These are phyloP conservation scores for Cladosporium sp. DNA, from an alignment of 2,329 filamentous ascomycete species.

Conservation along the genomic window DNA sequence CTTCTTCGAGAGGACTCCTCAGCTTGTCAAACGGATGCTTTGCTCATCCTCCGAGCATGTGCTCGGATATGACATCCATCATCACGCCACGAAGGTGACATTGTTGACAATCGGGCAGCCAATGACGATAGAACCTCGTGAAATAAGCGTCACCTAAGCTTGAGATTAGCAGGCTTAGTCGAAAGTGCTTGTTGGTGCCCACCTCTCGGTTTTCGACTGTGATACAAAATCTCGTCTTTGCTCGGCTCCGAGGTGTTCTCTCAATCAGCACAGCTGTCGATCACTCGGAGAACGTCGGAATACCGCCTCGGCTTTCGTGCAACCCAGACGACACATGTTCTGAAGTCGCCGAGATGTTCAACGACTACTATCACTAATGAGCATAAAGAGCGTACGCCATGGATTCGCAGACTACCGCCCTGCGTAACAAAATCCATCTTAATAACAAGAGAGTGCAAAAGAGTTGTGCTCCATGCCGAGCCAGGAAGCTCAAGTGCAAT, in stretches of 20 bases:
- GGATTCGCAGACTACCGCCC: background rate
- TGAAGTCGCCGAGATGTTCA: background rate
- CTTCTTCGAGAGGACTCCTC: background rate
- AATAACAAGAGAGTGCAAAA: background rate
- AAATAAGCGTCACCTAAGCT: background rate
- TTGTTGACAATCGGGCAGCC: too few species aligned
- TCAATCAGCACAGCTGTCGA: background rate
- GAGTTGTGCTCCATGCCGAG: background rate
- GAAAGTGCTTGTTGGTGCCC: background rate
- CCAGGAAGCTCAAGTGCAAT: background rate
- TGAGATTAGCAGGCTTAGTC: background rate
- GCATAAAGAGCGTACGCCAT: background rate
- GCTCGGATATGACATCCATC: background rate
- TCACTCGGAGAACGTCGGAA: background rate
- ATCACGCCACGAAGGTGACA: too few species aligned
- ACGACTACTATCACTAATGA: background rate
- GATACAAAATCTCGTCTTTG: background rate
- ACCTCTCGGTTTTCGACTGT: too few species aligned
- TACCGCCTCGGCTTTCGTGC: background rate
- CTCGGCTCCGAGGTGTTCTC: background rate
- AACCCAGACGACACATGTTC: too few species aligned
- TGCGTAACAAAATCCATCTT: background rate
- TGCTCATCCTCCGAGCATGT: background rate
- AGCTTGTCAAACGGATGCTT: background rate
- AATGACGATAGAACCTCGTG: background rate